These are phyloP conservation scores for Fraxinus paxiana DNA, from an alignment of 305 asterid genomes.

Conservation along the genomic window DNA sequence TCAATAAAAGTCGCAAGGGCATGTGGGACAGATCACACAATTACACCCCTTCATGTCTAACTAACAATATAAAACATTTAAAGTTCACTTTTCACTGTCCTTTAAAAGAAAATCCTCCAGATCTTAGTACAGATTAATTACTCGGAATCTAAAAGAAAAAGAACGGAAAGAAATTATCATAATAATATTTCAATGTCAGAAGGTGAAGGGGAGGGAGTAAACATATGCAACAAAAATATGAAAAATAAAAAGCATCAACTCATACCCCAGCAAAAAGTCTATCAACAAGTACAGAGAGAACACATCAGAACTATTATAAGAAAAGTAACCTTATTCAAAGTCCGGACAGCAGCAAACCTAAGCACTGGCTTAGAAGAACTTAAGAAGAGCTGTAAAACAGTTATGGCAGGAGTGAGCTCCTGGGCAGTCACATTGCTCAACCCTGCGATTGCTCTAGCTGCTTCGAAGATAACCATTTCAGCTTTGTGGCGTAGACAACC, in stretches of 20 bases:
- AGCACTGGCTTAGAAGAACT: constrained; percentile 93
- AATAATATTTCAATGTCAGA: neutral
- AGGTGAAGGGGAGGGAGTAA: constrained; percentile 4
- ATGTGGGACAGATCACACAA: neutral
- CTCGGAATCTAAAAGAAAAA: neutral
- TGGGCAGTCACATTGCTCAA: constrained; percentile 69
- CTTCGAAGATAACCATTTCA: constrained; percentile 92
- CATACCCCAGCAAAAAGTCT: neutral
- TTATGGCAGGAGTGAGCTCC: constrained; percentile 87
- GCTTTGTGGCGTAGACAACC: constrained; percentile 92
- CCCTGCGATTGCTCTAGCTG: constrained; percentile 93
- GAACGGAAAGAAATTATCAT: neutral
- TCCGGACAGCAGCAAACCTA: constrained; percentile 93
- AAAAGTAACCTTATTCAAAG: constrained; percentile 73
- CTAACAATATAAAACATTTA: neutral
- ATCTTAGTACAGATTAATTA: neutral
- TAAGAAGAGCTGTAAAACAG: constrained; percentile 79
- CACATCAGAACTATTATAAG: neutral
- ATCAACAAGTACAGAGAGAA: neutral
- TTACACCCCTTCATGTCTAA: neutral
- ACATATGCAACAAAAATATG: neutral
- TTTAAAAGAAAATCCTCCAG: neutral
- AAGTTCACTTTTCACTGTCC: neutral
- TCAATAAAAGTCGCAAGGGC: neutral
- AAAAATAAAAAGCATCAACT: constrained; percentile 4